A percentile compares a stretch with the other conserved stretches of the same genome.
These are phyloP conservation scores for Aspergillus tubingensis DNA, from an alignment of 2,329 filamentous ascomycete species.

Conservation along the genomic window DNA sequence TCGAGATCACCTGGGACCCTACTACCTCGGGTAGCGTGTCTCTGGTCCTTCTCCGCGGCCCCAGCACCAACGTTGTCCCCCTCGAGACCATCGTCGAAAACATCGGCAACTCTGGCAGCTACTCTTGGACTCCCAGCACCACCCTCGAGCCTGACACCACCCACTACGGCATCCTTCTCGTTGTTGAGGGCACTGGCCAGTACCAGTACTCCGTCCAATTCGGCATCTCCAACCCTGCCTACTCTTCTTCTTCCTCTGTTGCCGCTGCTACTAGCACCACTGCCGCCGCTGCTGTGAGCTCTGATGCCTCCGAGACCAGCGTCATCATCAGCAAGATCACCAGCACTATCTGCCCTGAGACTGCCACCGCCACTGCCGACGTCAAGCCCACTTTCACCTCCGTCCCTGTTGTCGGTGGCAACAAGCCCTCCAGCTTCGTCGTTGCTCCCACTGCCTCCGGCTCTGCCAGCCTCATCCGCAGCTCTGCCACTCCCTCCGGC, in stretches of 20 bases:
- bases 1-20: conserved; percentile 60
- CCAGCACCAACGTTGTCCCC: conserved; percentile 56
- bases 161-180: conserved; percentile 63
- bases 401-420: conserved; percentile 14
- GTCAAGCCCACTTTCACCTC: conserved; percentile 9
- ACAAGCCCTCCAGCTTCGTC: conserved; percentile 14
- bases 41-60: conserved; percentile 63
- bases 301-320: conserved; percentile 15
- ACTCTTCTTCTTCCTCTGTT: conserved; percentile 10
- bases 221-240: conserved; percentile 50
- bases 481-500: conserved; percentile 16
- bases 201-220: conserved; percentile 67
- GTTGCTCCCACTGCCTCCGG: conserved; percentile 13
- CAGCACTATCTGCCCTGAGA: conserved; percentile 17
- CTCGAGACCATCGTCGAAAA: conserved; percentile 54
- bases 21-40: conserved; percentile 48
- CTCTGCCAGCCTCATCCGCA: conserved; percentile 12
- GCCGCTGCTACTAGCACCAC: conserved; percentile 9
- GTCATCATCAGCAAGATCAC: conserved; percentile 9
- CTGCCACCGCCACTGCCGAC: conserved; percentile 15
- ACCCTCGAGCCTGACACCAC: conserved; percentile 51
- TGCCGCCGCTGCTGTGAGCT: conserved; percentile 16
- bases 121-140: conserved; percentile 56
- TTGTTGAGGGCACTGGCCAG: conserved; percentile 59
- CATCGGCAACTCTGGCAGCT: conserved; percentile 59